A percentile compares a stretch with the other conserved stretches of the same genome.
These are phyloP conservation scores for Saksenaea oblongispora DNA, from an alignment of 371 early-diverging fungal genomes.

Conservation along the genomic window DNA sequence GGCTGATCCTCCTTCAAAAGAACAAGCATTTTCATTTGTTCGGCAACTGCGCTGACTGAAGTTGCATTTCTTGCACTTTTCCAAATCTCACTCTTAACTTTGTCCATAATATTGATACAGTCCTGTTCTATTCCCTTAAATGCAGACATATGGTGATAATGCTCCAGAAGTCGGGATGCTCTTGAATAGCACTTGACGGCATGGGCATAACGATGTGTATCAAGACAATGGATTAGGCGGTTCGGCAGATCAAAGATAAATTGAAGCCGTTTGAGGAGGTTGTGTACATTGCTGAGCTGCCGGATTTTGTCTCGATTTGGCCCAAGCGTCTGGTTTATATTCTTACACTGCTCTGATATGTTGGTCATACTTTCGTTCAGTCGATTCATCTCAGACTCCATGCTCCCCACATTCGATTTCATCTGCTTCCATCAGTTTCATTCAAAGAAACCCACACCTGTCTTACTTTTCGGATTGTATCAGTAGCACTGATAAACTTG, in stretches of 20 bases:
- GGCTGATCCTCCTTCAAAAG: slow-evolving; percentile 55
- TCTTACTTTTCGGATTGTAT: slow-evolving; percentile 76
- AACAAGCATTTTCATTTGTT: slow-evolving; percentile 60
- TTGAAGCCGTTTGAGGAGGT: slow-evolving; percentile 75
- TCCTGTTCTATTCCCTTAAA: slow-evolving; percentile 80
- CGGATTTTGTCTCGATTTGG: slow-evolving; percentile 73
- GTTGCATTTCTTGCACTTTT: slow-evolving; percentile 22
- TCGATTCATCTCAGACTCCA: slow-evolving; percentile 77
- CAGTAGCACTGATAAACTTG: slow-evolving; percentile 93
- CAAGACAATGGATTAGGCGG: slow-evolving; percentile 63
- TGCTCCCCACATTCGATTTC: slow-evolving; percentile 74
- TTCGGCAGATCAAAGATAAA: slow-evolving; percentile 86
- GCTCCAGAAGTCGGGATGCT: slow-evolving; percentile 70
- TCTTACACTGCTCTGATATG: slow-evolving; percentile 58
- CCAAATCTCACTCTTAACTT: slow-evolving; percentile 58
- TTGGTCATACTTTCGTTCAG: slow-evolving; percentile 70
- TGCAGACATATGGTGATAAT: slow-evolving; percentile 72
- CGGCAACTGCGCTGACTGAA: slow-evolving; percentile 43
- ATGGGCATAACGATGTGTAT: slow-evolving; percentile 61
- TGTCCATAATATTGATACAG: slow-evolving; percentile 73
- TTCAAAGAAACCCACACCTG: not conserved
- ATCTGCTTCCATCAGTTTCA: slow-evolving; percentile 47
- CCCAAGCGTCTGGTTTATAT: slow-evolving; percentile 62
- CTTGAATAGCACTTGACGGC: slow-evolving; percentile 80
- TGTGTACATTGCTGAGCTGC: slow-evolving; percentile 76